Evolutionary conservation across 306 rosid genomes (phyloP).

Genomic region (Ziziphus jujuba): DNA sequence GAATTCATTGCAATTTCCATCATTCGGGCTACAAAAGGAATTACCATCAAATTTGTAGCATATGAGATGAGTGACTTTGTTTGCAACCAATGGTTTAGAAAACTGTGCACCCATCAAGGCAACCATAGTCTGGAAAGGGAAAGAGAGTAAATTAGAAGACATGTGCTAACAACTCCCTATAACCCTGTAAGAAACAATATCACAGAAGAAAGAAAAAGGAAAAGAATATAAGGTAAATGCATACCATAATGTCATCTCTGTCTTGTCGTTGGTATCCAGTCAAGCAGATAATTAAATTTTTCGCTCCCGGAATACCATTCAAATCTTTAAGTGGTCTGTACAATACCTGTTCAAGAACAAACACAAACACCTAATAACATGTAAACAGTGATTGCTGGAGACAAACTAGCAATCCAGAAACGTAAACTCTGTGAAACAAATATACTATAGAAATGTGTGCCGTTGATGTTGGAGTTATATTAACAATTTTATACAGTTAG

Average conservation of each 20-base stretch:
- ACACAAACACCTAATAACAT: slow-evolving; percentile 6
- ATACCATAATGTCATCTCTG: slow-evolving; percentile 89
- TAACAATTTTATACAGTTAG: background rate
- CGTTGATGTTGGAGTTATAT: background rate
- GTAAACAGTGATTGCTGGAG: background rate
- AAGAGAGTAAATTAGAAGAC: slow-evolving; percentile 4
- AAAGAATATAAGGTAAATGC: slow-evolving; percentile 1
- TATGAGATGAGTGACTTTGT: slow-evolving; percentile 86
- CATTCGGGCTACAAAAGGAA: background rate
- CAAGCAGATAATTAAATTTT: slow-evolving; percentile 62
- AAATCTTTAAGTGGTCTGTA: slow-evolving; percentile 73
- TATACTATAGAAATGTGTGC: background rate
- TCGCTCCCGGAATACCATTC: slow-evolving; percentile 76
- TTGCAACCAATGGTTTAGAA: slow-evolving; percentile 88
- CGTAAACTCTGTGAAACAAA: background rate
- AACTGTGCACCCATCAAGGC: slow-evolving; percentile 82
- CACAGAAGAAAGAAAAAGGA: slow-evolving; percentile 1
- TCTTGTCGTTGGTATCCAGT: slow-evolving; percentile 94
- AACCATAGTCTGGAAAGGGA: slow-evolving; percentile 65
- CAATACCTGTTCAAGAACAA: slow-evolving; percentile 58
- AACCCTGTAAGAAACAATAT: slow-evolving; percentile 6
- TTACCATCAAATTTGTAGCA: slow-evolving; percentile 96
- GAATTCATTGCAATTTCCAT: background rate
- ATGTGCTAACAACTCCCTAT: background rate
- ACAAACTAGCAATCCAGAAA: background rate